Conservation (phyloP, 257 asterid genomes). For the Ballota nigra region DNA sequence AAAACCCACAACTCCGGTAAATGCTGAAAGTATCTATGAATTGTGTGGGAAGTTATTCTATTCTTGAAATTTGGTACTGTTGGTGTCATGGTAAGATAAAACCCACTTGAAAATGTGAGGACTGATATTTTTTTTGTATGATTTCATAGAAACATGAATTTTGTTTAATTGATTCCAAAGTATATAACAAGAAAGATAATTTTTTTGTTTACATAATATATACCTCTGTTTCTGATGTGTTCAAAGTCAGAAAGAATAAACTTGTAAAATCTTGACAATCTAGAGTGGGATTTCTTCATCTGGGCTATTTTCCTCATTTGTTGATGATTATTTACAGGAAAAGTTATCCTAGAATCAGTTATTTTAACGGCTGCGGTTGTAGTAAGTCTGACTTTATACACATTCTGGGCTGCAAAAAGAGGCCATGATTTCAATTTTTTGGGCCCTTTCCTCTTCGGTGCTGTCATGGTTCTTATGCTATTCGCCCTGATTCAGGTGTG, state of each 20-base stretch:
- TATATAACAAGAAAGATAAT: too few species aligned
- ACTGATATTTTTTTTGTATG: too few species aligned
- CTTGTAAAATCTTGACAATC: too few species aligned
- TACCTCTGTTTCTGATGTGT: neutral
- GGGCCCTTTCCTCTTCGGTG: conserved; percentile 48
- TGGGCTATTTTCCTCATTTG: neutral
- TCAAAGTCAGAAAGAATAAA: neutral
- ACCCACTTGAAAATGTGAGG: too few species aligned
- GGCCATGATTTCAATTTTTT: conserved; percentile 50
- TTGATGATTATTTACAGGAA: conserved; percentile 28
- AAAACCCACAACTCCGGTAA: conserved; percentile 64
- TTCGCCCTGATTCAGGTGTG: conserved; percentile 45
- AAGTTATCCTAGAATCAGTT: conserved; percentile 42
- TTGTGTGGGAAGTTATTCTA: neutral
- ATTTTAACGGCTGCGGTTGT: conserved; percentile 48
- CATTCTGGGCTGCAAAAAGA: conserved; percentile 54
- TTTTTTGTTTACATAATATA: too few species aligned
- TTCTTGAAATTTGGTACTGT: neutral
- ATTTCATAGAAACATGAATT: too few species aligned
- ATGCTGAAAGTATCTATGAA: neutral
- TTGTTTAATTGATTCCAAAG: neutral
- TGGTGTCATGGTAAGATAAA: too few species aligned
- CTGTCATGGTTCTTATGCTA: conserved; percentile 33
- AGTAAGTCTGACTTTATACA: conserved; percentile 40
- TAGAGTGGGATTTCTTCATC: neutral